These are phyloP conservation scores for Platanthera guangdongensis DNA, from an alignment of 106 monocot species.

Conservation along the genomic window DNA sequence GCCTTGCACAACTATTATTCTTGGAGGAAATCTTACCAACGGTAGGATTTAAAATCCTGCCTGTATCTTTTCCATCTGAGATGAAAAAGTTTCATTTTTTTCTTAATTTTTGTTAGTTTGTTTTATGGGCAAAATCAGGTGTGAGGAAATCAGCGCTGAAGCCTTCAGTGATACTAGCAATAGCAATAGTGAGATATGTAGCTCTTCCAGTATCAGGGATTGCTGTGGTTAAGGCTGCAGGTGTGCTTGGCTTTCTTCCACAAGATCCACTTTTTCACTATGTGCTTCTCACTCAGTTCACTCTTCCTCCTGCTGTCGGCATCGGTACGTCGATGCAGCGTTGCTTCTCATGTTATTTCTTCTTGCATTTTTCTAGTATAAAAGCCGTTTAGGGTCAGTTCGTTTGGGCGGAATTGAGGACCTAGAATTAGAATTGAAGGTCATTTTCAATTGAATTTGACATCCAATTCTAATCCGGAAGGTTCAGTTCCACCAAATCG, in stretches of 20 bases:
- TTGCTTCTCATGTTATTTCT: too few species aligned
- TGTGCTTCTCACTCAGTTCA: constrained; percentile 15
- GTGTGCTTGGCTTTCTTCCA: constrained; percentile 6
- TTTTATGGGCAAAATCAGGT: background rate
- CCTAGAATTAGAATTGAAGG: too few species aligned
- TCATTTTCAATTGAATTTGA: too few species aligned
- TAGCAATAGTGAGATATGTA: constrained; percentile 2
- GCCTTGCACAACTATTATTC: constrained; percentile 63
- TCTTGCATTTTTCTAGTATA: too few species aligned
- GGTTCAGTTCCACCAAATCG: too few species aligned
- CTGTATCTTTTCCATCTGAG: background rate
- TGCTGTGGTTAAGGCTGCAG: constrained; percentile 12
- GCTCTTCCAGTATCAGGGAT: constrained; percentile 14
- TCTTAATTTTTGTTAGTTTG: background rate
- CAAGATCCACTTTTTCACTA: constrained; percentile 15
- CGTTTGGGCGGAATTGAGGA: too few species aligned
- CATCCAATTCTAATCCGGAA: too few species aligned
- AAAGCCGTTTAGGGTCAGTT: too few species aligned
- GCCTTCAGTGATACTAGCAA: background rate
- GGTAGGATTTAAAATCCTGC: constrained; percentile 19
- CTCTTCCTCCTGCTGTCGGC: constrained; percentile 13
- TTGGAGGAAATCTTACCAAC: constrained; percentile 58
- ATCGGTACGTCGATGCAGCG: constrained; percentile 4
- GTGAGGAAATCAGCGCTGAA: constrained; percentile 14
- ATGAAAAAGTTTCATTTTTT: background rate